phyloP scores from a whole-genome alignment of 257 asterid species.

The Cinchona pubescens region DNA sequence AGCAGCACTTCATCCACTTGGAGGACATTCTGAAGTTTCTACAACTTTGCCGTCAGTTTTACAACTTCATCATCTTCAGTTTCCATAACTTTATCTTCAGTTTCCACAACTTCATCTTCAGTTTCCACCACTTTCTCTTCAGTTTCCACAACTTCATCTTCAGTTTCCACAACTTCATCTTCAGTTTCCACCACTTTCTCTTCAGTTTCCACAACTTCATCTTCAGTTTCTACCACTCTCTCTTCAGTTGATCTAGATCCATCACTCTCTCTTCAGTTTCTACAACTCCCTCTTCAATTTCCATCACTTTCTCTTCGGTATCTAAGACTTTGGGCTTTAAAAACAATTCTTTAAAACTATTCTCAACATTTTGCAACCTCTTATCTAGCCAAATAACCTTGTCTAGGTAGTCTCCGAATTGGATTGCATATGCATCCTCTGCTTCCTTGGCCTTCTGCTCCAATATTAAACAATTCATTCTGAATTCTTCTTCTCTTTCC shows the following conservation, averaged over 20 bases:
- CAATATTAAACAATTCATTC: conserved; percentile 37
- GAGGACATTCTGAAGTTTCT: conserved; percentile 23
- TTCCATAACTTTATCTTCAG: conserved; percentile 24
- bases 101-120: conserved; percentile 26
- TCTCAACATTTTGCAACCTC: conserved; percentile 45
- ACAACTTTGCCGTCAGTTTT: conserved; percentile 20
- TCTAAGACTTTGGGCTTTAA: conserved; percentile 22
- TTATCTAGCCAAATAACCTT: conserved; percentile 40
- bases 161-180: neutral
- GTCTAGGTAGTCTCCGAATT: conserved; percentile 33
- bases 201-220: neutral
- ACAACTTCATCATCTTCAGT: conserved; percentile 20
- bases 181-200: neutral
- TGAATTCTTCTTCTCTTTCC: conserved; percentile 59
- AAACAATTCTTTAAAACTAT: conserved; percentile 27
- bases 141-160: conserved; percentile 25
- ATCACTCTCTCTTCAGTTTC: neutral
- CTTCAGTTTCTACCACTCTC: neutral
- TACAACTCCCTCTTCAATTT: neutral
- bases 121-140: conserved; percentile 23
- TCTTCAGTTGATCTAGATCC: neutral
- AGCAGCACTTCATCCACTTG: conserved; percentile 25
- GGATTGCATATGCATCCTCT: conserved; percentile 29
- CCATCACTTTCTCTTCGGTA: conserved; percentile 23
- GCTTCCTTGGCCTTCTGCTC: conserved; percentile 51